Evolutionary conservation across 306 rosid species (phyloP), one percentile per base, ranked within the genome.

Genomic region (Morella rubra): DNA sequence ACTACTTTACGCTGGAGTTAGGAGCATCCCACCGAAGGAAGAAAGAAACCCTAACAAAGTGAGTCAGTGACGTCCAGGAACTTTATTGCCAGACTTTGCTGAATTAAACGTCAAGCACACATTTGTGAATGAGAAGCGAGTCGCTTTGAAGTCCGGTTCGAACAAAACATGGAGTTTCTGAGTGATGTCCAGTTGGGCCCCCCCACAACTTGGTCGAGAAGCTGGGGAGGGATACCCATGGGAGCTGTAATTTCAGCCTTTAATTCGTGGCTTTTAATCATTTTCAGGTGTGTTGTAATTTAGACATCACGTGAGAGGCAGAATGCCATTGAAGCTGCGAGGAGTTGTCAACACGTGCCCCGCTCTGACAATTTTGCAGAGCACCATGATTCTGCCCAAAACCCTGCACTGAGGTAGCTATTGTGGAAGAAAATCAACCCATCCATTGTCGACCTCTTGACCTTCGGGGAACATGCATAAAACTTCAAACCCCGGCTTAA

Each of bases 1-100:
- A 32, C 37, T 32, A 32, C 37, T 86, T 83, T 87, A 85, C 77
- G 77, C 76, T 84, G 84, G 81, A 84, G 84, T 77, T 74, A 81
- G 77, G 85, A 77, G 64, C 81, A 78, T 86, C 84, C 80, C 64
- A 82, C 78, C 73, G 73, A 82, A 86, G 81, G 72, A 65, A 71
- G 82, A 74, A 68, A 86, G 80, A 62, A 72, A 80, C 47, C 76
- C 27, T 67, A 6, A 80, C 53, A 58, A 55, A 49, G 78, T 76
- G 69, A 55, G 75, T 60, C 60, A 49, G 78, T 80, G 69, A 62
- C 79, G 58, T 65, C 59, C 53, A 49, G 53, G 27, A 75, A 55
- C 79, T 72, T 85, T 79, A 64, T 83, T 32, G 37, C 37, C 2
- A 7, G 52, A 74, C 85, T 81, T 84, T 72, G 76, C 85, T 74